These are phyloP conservation scores for Inosperma sp. DNA, from an alignment of 768 basidiomycete genomes.

Conservation along the genomic window DNA sequence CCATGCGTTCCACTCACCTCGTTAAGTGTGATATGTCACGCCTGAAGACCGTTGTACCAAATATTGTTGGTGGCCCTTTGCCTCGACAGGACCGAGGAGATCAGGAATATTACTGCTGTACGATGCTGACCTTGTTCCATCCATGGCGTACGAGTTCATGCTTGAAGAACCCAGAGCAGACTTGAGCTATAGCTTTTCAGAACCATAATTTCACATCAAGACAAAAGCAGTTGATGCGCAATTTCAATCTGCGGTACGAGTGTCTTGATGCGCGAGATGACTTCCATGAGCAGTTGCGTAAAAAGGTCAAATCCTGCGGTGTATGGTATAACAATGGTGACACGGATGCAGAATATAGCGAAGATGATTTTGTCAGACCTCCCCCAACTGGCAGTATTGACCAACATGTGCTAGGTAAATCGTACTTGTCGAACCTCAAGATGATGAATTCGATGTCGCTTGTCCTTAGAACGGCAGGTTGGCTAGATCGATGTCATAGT, in stretches of 20 bases:
- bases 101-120: slow-evolving; percentile 27
- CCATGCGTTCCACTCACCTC: slow-evolving; percentile 21
- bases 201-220: slow-evolving; percentile 13
- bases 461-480: background rate
- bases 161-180: slow-evolving; percentile 15
- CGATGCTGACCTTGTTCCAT: slow-evolving; percentile 30
- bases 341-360: background rate
- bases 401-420: background rate
- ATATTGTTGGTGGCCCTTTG: slow-evolving; percentile 27
- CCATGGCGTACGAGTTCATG: slow-evolving; percentile 24
- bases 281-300: slow-evolving; percentile 19
- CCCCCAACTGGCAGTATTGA: background rate
- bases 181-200: slow-evolving; percentile 23
- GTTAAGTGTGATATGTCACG: slow-evolving; percentile 10
- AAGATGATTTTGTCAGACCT: background rate
- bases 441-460: background rate
- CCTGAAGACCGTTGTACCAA: slow-evolving; percentile 15
- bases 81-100: slow-evolving; percentile 29
- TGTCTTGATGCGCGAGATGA: slow-evolving; percentile 35
- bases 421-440: background rate
- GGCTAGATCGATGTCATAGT: background rate
- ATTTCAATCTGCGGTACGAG: slow-evolving; percentile 34
- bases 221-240: slow-evolving; percentile 21
- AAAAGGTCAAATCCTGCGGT: background rate
- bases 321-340: background rate